Conservation (phyloP, 1,284 basidiomycete species). For the Puccinia triticina region DNA sequence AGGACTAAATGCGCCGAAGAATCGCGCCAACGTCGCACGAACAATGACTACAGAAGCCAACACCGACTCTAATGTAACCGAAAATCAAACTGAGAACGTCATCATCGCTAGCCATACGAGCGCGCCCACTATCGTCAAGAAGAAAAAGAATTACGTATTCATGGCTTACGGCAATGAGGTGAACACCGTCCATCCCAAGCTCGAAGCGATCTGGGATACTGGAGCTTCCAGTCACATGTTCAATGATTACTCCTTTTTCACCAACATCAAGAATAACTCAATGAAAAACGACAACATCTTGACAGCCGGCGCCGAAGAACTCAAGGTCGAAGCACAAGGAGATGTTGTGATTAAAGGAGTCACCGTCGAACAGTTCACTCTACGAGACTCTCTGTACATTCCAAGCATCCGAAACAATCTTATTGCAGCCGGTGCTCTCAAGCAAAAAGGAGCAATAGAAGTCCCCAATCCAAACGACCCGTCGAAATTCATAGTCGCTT, state of each 20-base stretch:
- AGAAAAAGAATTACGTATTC: too few relatives aligned
- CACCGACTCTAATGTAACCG: too few relatives aligned
- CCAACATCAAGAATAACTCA: background rate
- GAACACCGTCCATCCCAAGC: too few relatives aligned
- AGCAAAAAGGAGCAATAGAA: background rate
- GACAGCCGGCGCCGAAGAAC: background rate
- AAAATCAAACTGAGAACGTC: too few relatives aligned
- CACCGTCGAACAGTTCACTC: background rate
- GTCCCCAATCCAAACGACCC: background rate
- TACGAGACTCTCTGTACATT: background rate
- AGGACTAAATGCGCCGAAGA: background rate
- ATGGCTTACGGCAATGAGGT: too few relatives aligned
- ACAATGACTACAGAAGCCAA: background rate
- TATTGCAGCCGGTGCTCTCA: background rate
- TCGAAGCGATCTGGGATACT: background rate
- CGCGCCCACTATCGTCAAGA: background rate
- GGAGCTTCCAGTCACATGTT: slow-evolving; percentile 9
- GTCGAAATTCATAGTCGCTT: background rate
- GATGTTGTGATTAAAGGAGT: background rate
- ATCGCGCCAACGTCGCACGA: background rate
- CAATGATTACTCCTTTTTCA: background rate
- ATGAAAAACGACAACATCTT: background rate
- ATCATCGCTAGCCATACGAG: background rate
- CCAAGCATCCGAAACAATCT: background rate
- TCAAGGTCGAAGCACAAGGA: background rate